Evolutionary conservation across 176 grass and related monocot genomes (phyloP), one percentile per base, ranked within the genome.

Genomic region (Oryza glumipatula): DNA sequence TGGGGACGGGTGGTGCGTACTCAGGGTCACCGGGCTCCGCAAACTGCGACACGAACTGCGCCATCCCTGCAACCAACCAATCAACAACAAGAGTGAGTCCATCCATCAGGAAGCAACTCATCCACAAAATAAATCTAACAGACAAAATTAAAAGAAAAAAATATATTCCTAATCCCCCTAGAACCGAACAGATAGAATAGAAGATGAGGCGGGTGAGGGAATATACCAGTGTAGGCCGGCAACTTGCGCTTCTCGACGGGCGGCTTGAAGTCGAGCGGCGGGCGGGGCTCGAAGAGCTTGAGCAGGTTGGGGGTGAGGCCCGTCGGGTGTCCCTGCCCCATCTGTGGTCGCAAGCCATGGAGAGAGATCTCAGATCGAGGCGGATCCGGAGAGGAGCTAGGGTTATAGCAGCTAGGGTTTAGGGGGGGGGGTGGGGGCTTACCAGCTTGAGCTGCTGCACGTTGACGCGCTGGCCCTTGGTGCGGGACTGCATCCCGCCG

Each of bases 361-460:
- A 80, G 72, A 41, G 4, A 41, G 39, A 86, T 38, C 80, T 56
- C 47, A 76, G 44, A 86, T 38, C 46, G 52, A 78, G 39, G 81
- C 72, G 24, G 44, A 77, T 41, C 0, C 8, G 45, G 21, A 60
- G 12, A 76, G 15, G 26, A 56, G 12, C 66, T 12, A 33, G 9
- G 7, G 60, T 5, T n/a, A 36, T 36, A 36, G 35, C 35, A 36
- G 46, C 52, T 88, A 93, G 80, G 88, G 83, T 84, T 92, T 79
- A 77, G 71, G 3, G 22, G 30, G 30, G 14, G 72, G 76, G 7
- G 9, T 14, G 2, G 39, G 26, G 44, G 9, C 70, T 80, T 84
- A 97, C 95, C 32, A 94, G 88, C 80, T 97, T 97, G 65, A 97
- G 84, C 88, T 94, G 92, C 77, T 94, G 92, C 30, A 93, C 92